Conservation (phyloP, 768 basidiomycete genomes). For the Mycena belliarum region DNA sequence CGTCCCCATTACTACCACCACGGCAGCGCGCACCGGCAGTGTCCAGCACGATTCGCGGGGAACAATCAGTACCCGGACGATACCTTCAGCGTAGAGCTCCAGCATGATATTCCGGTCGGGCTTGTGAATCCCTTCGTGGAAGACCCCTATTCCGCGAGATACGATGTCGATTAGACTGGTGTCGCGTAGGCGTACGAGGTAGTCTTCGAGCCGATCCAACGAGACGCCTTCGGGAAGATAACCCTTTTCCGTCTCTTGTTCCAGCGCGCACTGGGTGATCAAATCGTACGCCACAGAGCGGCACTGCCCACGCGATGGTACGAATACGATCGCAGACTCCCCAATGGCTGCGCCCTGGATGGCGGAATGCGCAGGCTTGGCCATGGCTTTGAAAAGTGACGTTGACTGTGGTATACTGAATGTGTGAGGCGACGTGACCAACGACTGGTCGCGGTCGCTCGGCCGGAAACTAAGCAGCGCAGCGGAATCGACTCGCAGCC, state of each 20-base stretch:
- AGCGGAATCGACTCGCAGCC: constrained; percentile 71
- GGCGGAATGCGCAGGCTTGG: constrained; percentile 84
- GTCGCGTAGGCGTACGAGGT: constrained; percentile 63
- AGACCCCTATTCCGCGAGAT: constrained; percentile 85
- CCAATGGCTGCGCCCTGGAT: constrained; percentile 49
- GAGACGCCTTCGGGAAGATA: constrained; percentile 58
- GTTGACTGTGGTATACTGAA: constrained; percentile 88
- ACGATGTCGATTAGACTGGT: constrained; percentile 66
- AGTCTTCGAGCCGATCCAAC: constrained; percentile 57
- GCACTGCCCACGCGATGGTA: constrained; percentile 83
- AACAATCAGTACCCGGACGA: constrained; percentile 77
- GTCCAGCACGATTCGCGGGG: constrained; percentile 88
- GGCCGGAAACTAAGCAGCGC: constrained; percentile 79
- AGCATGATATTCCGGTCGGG: constrained; percentile 73
- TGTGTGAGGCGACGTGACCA: constrained; percentile 66
- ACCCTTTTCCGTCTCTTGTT: constrained; percentile 66
- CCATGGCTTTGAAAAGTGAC: constrained; percentile 87
- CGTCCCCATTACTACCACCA: constrained; percentile 89
- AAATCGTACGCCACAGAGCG: constrained; percentile 74
- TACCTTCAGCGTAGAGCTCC: constrained; percentile 78
- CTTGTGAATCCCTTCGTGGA: constrained; percentile 69
- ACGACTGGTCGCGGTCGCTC: constrained; percentile 77
- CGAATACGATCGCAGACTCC: constrained; percentile 76
- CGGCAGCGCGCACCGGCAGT: constrained; percentile 78
- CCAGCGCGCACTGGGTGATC: constrained; percentile 83